Evolutionary conservation across 441 rosid genomes (phyloP).

Genomic region (Erodium trifolium): DNA sequence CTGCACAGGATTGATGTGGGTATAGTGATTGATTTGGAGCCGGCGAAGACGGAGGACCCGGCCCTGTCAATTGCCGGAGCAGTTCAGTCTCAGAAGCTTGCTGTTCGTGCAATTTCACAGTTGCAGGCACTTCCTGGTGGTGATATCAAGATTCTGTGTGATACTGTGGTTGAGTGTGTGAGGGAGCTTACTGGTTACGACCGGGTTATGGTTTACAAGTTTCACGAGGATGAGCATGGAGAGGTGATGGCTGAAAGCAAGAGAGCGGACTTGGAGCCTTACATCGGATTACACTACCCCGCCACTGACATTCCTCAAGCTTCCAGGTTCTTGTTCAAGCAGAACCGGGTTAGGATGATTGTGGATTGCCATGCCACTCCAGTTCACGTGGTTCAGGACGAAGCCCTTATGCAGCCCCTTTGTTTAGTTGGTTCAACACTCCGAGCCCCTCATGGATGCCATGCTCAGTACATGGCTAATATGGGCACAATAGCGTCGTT

Average conservation of each 20-base stretch:
- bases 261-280: conserved; percentile 49
- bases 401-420: conserved; percentile 48
- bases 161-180: conserved; percentile 63
- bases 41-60: conserved; percentile 61
- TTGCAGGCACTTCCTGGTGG: conserved; percentile 69
- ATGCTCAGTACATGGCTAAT: conserved; percentile 70
- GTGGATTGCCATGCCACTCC: conserved; percentile 60
- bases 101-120: conserved; percentile 70
- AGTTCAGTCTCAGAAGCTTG: conserved; percentile 65
- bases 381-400: conserved; percentile 62
- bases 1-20: conserved; percentile 70
- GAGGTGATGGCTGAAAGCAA: conserved; percentile 66
- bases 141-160: conserved; percentile 44
- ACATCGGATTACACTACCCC: conserved; percentile 72
- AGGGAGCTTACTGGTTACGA: conserved; percentile 68
- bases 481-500: conserved; percentile 81
- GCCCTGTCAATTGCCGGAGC: conserved; percentile 80
- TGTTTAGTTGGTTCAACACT: conserved; percentile 67
- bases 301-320: conserved; percentile 90
- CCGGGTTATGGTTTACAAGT: conserved; percentile 74
- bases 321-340: conserved; percentile 67
- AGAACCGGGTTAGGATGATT: conserved; percentile 79
- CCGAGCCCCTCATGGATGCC: conserved; percentile 82
- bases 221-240: conserved; percentile 87
- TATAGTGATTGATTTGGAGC: conserved; percentile 70